Percentiles rank a stretch among this genome's conserved stretches.
Evolutionary conservation across 768 basidiomycete species (phyloP).

Genomic region (Lyophyllum shimeji): DNA sequence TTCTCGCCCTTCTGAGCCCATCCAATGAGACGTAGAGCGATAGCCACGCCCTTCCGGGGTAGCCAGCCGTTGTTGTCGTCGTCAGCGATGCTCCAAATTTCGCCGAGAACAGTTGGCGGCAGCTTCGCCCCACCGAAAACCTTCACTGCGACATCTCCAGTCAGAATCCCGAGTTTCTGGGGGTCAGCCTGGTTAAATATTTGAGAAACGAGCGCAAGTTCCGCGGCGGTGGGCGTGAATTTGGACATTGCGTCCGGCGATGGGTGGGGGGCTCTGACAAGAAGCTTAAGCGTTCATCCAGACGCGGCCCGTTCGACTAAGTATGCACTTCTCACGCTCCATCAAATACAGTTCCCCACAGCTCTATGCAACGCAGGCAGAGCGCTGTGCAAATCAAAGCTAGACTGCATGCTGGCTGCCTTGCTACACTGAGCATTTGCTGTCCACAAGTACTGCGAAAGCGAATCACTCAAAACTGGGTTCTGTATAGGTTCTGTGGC

Average conservation of each 20-base stretch:
- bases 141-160: conserved; percentile 88
- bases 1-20: conserved; percentile 88
- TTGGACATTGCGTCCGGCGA: conserved; percentile 39
- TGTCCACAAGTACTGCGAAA: neutral
- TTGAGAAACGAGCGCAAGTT: conserved; percentile 63
- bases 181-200: conserved; percentile 76
- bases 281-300: conserved; percentile 2
- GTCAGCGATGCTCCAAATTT: conserved; percentile 94
- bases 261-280: conserved; percentile 13
- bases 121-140: conserved; percentile 85
- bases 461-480: neutral
- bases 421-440: neutral
- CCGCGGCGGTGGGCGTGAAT: conserved; percentile 47
- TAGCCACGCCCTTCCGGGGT: conserved; percentile 81
- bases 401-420: neutral
- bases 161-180: conserved; percentile 79
- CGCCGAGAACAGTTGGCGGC: conserved; percentile 74
- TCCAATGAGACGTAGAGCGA: conserved; percentile 88
- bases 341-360: conserved; percentile 10
- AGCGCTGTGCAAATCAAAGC: neutral
- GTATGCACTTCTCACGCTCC: conserved; percentile 16
- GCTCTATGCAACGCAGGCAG: neutral
- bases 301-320: conserved; percentile 4
- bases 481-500: neutral
- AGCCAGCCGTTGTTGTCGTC: conserved; percentile 93